Base-by-base conservation (phyloP, 768 basidiomycete species). In the Pholiota molesta region DNA sequence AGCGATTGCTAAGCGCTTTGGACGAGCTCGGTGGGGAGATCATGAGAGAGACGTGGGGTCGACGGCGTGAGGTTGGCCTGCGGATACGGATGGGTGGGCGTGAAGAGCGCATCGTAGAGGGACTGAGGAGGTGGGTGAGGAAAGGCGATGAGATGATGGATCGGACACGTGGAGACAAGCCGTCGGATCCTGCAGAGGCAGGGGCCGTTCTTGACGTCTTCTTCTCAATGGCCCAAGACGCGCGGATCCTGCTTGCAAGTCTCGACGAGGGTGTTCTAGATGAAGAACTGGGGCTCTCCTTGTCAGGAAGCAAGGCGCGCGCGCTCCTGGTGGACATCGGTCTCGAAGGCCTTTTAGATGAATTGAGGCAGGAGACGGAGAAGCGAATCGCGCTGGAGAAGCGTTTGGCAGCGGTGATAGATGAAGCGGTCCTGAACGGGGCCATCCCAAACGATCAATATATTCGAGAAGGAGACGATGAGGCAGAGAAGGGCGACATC, bases 21-120 rank as follows among this genome's bases (percentile, higher is more conserved):
- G 91, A 92, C 62, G 87, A 91, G 47, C 75, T 92, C 0, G 87
- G 88, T 0, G 84, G 86, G 39, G 89, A 92, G 57, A 77, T 91
- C 31, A 81, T 87, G 37, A 85, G 87, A 29, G 92, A 93, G 70
- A 79, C 82, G 0, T 90, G 85, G 61, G 92, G 91, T 2, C 82
- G 92, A 17, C 77, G 92, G 23, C 78, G 89, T 35, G 92, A 95
- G 68, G 82, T 92, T 0, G 78, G 83, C 0, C 68, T 92, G 28
- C 76, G 92, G 11, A 82, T 94, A 2, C 78, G 81, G 0, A 76
- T 91, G 66, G 75, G 88, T 1, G 79, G 80, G 0, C 75, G 90
- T n/a, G 91, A 93, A 68, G 90, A 91, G 68, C 72, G 76, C 28
- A 66, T 88, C 0, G 75, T 79, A 1, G 86, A 88, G 65, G 79